phyloP scores from a whole-genome alignment of 768 basidiomycete genomes.

The Leccinum barrowsii region DNA sequence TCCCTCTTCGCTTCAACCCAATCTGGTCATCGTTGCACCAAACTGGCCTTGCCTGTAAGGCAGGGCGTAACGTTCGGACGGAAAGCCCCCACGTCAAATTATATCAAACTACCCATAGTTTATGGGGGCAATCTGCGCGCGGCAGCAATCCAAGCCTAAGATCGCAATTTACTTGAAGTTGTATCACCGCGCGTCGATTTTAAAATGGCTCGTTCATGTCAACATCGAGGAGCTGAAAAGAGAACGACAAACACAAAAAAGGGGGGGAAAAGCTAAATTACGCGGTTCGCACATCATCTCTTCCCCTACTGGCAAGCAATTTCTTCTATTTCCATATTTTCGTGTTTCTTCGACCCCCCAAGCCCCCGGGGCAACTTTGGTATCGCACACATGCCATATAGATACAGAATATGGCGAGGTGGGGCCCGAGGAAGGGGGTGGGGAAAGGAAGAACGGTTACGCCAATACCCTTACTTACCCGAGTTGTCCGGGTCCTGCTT shows the following conservation, averaged over 20 bases:
- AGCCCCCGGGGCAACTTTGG: neutral
- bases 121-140: neutral
- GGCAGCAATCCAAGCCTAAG: neutral
- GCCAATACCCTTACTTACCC: too few relatives aligned
- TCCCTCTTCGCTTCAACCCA: too few relatives aligned
- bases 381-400: neutral
- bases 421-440: neutral
- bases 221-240: neutral
- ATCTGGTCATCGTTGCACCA: neutral
- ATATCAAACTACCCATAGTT: conserved; percentile 38
- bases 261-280: neutral
- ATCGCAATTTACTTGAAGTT: neutral
- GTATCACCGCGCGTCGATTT: neutral
- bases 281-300: neutral
- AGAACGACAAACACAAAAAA: neutral
- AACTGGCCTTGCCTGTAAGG: conserved; percentile 20
- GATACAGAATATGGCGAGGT: neutral
- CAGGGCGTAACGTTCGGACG: conserved; percentile 56
- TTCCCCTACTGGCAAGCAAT: neutral
- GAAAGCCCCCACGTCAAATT: conserved; percentile 64
- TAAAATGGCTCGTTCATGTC: neutral
- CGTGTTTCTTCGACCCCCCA: neutral
- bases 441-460: neutral
- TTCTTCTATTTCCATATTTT: neutral
- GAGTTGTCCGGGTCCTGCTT: neutral